phyloP scores from a whole-genome alignment of 2,329 filamentous ascomycete species.

The Mycocentrospora acerina region DNA sequence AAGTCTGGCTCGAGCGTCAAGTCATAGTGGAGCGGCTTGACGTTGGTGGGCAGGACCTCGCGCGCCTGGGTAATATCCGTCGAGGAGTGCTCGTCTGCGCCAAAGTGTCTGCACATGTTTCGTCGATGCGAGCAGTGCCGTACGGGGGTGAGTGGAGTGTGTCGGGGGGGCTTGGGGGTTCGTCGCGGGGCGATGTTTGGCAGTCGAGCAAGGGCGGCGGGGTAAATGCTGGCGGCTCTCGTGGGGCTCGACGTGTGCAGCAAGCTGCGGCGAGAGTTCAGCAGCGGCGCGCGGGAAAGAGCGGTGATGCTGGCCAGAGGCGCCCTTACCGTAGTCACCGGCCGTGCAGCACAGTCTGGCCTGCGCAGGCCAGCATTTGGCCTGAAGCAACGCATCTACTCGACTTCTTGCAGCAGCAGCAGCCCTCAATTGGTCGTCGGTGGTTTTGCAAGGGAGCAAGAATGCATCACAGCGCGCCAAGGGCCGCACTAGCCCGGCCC shows the following conservation, averaged over 20 bases:
- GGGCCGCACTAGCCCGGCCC: constrained; percentile 10
- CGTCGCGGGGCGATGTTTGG: constrained; percentile 27
- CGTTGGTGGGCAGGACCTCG: constrained; percentile 87
- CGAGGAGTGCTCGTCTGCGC: constrained; percentile 56
- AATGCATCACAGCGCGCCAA: constrained; percentile 11
- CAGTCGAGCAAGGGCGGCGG: constrained; percentile 25
- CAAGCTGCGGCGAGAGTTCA: constrained; percentile 23
- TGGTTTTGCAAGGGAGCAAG: constrained; percentile 11
- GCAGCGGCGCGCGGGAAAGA: constrained; percentile 18
- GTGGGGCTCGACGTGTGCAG: constrained; percentile 30
- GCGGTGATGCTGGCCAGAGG: constrained; percentile 19
- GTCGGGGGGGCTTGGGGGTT: constrained; percentile 16
- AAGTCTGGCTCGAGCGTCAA: constrained; percentile 90
- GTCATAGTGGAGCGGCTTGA: constrained; percentile 90
- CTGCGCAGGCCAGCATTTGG: constrained; percentile 31
- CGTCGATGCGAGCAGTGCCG: constrained; percentile 74
- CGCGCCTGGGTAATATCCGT: constrained; percentile 66
- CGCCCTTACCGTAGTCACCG: constrained; percentile 6
- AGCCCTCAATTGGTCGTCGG: constrained; percentile 23
- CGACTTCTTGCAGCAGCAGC: constrained; percentile 16
- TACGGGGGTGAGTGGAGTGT: constrained; percentile 22
- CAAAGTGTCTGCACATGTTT: constrained; percentile 69
- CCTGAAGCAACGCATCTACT: constrained; percentile 39
- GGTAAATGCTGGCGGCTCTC: constrained; percentile 26
- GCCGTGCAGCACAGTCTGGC: constrained; percentile 16